These are phyloP conservation scores for Diplodia scrobiculata DNA, from an alignment of 2,329 filamentous ascomycete species.

Conservation along the genomic window DNA sequence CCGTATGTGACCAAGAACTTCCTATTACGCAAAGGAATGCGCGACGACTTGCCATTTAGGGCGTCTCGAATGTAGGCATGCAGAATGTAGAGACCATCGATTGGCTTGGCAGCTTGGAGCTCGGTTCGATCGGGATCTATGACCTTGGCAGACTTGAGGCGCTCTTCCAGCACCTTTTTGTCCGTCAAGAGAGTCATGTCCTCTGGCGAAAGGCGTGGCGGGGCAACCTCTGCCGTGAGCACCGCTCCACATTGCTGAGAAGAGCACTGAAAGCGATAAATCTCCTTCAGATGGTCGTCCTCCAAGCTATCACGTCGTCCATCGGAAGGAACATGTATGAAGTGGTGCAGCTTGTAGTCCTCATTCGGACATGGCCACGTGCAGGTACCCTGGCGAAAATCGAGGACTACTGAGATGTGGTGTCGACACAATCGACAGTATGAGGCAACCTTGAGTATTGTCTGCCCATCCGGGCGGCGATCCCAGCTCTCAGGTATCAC, in stretches of 20 bases:
- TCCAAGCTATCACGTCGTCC: slow-evolving; percentile 32
- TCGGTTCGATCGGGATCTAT: slow-evolving; percentile 59
- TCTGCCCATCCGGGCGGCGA: slow-evolving; percentile 42
- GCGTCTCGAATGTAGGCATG: slow-evolving; percentile 63
- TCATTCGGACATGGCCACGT: slow-evolving; percentile 51
- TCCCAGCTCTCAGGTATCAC: slow-evolving; percentile 48
- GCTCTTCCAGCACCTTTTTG: slow-evolving; percentile 52
- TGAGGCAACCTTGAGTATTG: slow-evolving; percentile 60
- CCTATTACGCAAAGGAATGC: slow-evolving; percentile 63
- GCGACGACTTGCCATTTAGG: slow-evolving; percentile 51
- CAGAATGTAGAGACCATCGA: slow-evolving; percentile 60
- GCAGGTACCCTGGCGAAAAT: slow-evolving; percentile 50
- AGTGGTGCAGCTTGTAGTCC: slow-evolving; percentile 63
- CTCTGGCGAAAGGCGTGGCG: slow-evolving; percentile 54
- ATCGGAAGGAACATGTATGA: slow-evolving; percentile 49
- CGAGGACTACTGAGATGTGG: slow-evolving; percentile 62
- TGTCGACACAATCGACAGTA: slow-evolving; percentile 64
- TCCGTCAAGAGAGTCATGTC: slow-evolving; percentile 59
- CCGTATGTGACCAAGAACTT: slow-evolving; percentile 66
- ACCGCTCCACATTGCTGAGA: slow-evolving; percentile 58
- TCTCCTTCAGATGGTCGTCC: slow-evolving; percentile 36
- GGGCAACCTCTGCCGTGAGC: slow-evolving; percentile 56
- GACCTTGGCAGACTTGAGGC: slow-evolving; percentile 57
- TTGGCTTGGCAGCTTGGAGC: slow-evolving; percentile 53
- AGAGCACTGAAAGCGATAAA: slow-evolving; percentile 60